Evolutionary conservation across 139 green algal species (phyloP), one percentile per base, ranked within the genome.

Genomic region (Chlorella sp.): DNA sequence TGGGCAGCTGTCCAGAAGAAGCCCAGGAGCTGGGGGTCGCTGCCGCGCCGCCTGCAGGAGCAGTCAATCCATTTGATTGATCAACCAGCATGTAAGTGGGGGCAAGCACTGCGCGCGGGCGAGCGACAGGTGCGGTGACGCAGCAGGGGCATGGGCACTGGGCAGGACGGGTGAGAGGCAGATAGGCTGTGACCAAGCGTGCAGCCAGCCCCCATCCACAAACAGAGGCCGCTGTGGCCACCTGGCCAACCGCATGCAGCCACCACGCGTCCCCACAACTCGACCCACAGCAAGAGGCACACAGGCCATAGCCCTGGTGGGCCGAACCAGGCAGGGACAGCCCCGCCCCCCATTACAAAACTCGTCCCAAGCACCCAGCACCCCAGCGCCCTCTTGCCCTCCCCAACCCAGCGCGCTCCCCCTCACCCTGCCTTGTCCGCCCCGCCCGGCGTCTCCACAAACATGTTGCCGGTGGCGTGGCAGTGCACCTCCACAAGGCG

Each of bases 1-100:
- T 86, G 83, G n/a, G 42, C 60, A 24, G 83, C 71, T n/a, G 89
- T 89, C 89, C 89, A 91, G 89, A 91, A 91, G 71, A 91, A 91
- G 64, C 89, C 89, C 64, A 77, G 89, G 77, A 91, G 83, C 40
- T 68, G 60, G 5, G 75, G 53, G 37, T 88, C 73, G 36, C 76
- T n/a, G 30, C 60, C 40, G 57, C 64, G 84, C 57, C 86, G 71
- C 68, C 84, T 83, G 86, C 36, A 69, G 34, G 24, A 36, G n/a
- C n/a, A n/a, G n/a, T n/a, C n/a, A n/a, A n/a, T n/a, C n/a, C n/a
- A n/a, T n/a, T n/a, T n/a, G n/a, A n/a, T n/a, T n/a, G n/a, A n/a
- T n/a, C n/a, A n/a, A n/a, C n/a, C n/a, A n/a, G n/a, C n/a, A n/a
- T n/a, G n/a, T n/a, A n/a, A n/a, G n/a, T n/a, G n/a, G n/a, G n/a